These are phyloP conservation scores for Ploettnerulaceae sp. DNA, from an alignment of 2,329 filamentous ascomycete species.

Conservation along the genomic window DNA sequence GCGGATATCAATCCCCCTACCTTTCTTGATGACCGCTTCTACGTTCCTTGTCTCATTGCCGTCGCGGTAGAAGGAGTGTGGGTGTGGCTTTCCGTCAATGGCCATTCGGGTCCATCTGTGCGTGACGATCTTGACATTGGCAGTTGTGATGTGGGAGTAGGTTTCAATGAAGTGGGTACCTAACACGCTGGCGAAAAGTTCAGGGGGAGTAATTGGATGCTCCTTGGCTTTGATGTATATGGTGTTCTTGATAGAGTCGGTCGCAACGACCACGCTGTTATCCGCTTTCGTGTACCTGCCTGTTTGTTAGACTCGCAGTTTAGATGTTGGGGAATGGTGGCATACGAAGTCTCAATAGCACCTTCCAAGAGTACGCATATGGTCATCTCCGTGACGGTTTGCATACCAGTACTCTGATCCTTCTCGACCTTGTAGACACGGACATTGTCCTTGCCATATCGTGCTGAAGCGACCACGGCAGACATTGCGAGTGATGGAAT, in stretches of 20 bases:
- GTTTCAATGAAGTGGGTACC: conserved; percentile 83
- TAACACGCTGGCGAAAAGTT: conserved; percentile 82
- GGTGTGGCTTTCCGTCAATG: conserved; percentile 83
- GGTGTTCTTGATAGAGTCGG: conserved; percentile 97
- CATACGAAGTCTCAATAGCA: conserved; percentile 77
- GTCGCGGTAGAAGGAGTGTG: conserved; percentile 91
- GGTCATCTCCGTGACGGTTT: conserved; percentile 91
- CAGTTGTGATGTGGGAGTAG: conserved; percentile 82
- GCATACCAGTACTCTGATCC: conserved; percentile 68
- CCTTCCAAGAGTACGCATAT: conserved; percentile 90
- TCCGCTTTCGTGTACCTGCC: conserved; percentile 84
- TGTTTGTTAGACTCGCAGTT: conserved; percentile 19
- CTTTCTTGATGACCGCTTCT: conserved; percentile 63
- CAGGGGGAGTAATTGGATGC: conserved; percentile 84
- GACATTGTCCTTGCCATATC: conserved; percentile 96
- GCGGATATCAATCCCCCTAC: conserved; percentile 66
- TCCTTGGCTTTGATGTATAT: conserved; percentile 94
- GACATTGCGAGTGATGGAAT: conserved; percentile 4
- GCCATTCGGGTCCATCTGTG: conserved; percentile 90
- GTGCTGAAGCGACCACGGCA: conserved; percentile 47
- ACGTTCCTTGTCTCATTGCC: conserved; percentile 83
- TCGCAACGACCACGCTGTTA: conserved; percentile 92
- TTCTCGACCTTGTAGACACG: conserved; percentile 92
- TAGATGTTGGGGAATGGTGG: not conserved
- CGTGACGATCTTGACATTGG: conserved; percentile 75